phyloP scores from a whole-genome alignment of 1,284 basidiomycete species.

The Rhodofomes roseus region DNA sequence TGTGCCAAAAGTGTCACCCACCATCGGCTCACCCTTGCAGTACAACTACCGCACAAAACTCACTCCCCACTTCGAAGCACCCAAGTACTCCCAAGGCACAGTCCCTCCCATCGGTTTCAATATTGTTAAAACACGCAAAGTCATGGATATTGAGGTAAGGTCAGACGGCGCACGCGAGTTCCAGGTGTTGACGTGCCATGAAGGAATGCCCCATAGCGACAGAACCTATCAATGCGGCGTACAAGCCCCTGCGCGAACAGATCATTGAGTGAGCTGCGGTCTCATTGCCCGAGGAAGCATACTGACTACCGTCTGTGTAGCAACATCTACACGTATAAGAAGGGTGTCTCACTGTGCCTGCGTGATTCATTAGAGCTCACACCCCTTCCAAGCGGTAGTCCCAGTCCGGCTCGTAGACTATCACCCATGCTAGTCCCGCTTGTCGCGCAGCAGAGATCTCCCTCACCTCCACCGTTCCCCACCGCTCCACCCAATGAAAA shows the following conservation, averaged over 20 bases:
- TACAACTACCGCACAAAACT: conserved; percentile 96
- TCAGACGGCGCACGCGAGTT: not conserved
- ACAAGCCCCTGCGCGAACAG: conserved; percentile 59
- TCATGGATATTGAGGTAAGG: conserved; percentile 91
- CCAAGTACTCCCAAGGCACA: conserved; percentile 51
- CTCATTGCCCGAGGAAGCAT: conserved; percentile 3
- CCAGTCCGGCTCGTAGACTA: not conserved
- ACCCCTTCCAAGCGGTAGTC: not conserved
- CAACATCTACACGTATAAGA: conserved; percentile 79
- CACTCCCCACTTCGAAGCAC: conserved; percentile 92
- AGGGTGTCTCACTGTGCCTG: conserved; percentile 87
- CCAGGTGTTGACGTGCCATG: not conserved
- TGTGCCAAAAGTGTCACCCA: conserved; percentile 71
- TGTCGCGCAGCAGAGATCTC: not conserved
- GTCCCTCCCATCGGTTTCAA: conserved; percentile 89
- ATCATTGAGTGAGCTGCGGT: conserved; percentile 60
- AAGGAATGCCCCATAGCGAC: conserved; percentile 95
- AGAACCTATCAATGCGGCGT: conserved; percentile 70
- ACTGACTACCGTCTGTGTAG: conserved; percentile 34
- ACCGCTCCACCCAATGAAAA: conserved; percentile 33
- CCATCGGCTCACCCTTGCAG: conserved; percentile 83
- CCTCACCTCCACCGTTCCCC: not conserved
- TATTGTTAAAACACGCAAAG: conserved; percentile 67
- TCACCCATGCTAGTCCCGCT: not conserved
- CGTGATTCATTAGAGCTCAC: conserved; percentile 72